Evolutionary conservation across 2,329 filamentous ascomycete species (phyloP), one percentile per base, ranked within the genome.

Genomic region (Fusarium sp.): DNA sequence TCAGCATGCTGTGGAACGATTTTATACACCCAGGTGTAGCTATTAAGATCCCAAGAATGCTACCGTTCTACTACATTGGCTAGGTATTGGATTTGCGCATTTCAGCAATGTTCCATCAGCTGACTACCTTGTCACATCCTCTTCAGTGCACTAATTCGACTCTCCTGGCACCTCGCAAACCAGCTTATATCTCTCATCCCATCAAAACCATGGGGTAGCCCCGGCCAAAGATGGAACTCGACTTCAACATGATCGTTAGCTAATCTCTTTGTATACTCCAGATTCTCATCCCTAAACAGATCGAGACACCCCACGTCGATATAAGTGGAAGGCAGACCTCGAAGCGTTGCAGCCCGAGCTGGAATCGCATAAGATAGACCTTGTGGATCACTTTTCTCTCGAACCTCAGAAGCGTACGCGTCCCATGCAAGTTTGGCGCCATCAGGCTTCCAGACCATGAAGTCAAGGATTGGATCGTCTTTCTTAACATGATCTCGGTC

Each of bases 171-270:
- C 15, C 48, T 44, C 4, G 42, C 13, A n/a, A 32, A 73, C 69
- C 70, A 72, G 17, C 48, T 57, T 5, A 65, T 28, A 4, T 62
- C 44, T 26, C 60, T 44, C 12, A 71, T 22, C 3, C 72, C 72
- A 20, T 77, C 76, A 6, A 83, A 85, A 0, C 77, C 82, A 69
- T 86, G 84, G 7, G 82, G 82, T 36, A 85, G 60, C 4, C 84
- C 84, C 2, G 80, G 79, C 75, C 82, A 84, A 48, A 85, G 42
- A 57, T 85, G 83, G 12, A 85, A 76, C 73, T 85, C 84, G 4
- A 83, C 64, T 18, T 69, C 56, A 14, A 69, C 66, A 32, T 69
- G 56, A 5, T 63, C 48, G 14, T 69, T 28, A 11, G 35, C 58
- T 13, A 70, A 30, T 10, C 58, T 70, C 13, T 47, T 69, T 2